Conservation (phyloP, 2,329 filamentous ascomycete genomes). For the Colletotrichum tropicale region DNA sequence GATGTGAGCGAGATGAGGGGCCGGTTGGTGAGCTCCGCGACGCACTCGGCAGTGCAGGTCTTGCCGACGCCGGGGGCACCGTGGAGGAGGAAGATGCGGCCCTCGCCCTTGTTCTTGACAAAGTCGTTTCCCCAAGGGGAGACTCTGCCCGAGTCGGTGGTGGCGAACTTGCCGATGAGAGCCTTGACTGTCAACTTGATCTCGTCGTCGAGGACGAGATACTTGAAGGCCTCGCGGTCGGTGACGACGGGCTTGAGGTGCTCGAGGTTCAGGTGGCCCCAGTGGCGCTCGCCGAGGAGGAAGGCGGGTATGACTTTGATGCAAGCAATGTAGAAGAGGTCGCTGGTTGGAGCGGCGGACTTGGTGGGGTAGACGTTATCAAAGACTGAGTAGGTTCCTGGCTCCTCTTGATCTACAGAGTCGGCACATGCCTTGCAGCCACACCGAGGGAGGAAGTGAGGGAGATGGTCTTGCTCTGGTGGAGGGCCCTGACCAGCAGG, state of each 20-base stretch:
- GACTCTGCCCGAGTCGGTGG: constrained; percentile 38
- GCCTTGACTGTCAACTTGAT: constrained; percentile 52
- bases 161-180: constrained; percentile 52
- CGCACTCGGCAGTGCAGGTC: constrained; percentile 60
- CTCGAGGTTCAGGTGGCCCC: constrained; percentile 47
- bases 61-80: constrained; percentile 61
- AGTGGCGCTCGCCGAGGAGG: constrained; percentile 47
- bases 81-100: constrained; percentile 55
- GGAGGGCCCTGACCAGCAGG: background rate
- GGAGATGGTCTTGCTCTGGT: constrained; percentile 37
- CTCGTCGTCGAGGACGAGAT: constrained; percentile 52
- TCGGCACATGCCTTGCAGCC: constrained; percentile 41
- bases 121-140: constrained; percentile 47
- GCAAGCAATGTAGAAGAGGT: constrained; percentile 48
- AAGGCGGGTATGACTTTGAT: constrained; percentile 51
- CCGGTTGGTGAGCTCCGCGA: constrained; percentile 54
- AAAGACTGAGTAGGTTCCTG: constrained; percentile 42
- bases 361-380: constrained; percentile 41
- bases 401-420: constrained; percentile 20
- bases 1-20: constrained; percentile 57
- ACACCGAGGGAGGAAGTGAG: constrained; percentile 45
- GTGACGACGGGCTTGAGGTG: constrained; percentile 43
- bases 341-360: constrained; percentile 39
- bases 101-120: constrained; percentile 44
- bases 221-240: constrained; percentile 54